Evolutionary conservation across 305 asterid species (phyloP), one percentile per base, ranked within the genome.

Genomic region (Salvia sclarea): DNA sequence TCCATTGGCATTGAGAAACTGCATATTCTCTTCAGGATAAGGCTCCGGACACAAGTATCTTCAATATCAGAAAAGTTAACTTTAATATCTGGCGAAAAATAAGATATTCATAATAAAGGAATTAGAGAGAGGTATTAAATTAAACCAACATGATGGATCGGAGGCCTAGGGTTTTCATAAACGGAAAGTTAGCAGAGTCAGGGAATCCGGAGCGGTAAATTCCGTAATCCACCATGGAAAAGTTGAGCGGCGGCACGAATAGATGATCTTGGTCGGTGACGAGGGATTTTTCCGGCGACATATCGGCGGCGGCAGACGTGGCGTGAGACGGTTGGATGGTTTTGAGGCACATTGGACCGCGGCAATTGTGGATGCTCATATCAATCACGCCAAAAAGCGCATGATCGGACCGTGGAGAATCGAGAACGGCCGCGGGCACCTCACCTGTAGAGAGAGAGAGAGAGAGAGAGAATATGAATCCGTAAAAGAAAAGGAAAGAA

Each of bases 11-110:
- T 80, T 72, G 65, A 92, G 83, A 63, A 92, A 92, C 72, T 81
- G 79, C 70, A 67, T 43, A 78, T 90, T 90, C 25, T 78, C 82
- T 5, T 74, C 88, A 50, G 98, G 95, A 81, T 92, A 92, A 50
- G 95, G 87, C 81, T 92, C 98, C 28, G 95, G 92, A 54, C 98
- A 90, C 84, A 92, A 72, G 79, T 81, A 90, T 79, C 98, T 92
- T 71, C 81, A 76, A 41, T 8, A 61, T 53, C 55, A 71, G 1
- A 4, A 72, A 21, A 52, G 2, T 21, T 43, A 7, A 61, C 25
- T 37, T 20, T 48, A 30, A 37, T 6, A 8, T 6, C 28, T 8
- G 12, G 1, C 12, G 21, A 53, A 61, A 37, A 41, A n/a, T n/a
- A n/a, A 21, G 28, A 24, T 12, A 17, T 0, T 3, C 1, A 0